These are phyloP conservation scores for Cutaneotrichosporon sp. DNA, from an alignment of 1,284 basidiomycete species.

Conservation along the genomic window DNA sequence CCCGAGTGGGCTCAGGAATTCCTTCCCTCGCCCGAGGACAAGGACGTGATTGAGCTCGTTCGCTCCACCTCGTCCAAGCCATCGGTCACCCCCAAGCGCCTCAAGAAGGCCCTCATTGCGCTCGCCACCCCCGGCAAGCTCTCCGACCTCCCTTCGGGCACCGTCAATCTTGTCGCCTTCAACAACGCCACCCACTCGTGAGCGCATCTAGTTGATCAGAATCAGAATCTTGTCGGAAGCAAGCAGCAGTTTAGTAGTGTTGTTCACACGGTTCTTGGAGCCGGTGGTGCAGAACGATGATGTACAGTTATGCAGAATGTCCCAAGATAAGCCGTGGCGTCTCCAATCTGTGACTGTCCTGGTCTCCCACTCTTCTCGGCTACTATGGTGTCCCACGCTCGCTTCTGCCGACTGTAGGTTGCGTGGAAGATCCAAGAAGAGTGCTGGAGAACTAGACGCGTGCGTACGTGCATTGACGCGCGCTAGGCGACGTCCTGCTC, in stretches of 20 bases:
- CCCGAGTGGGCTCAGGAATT: conserved; percentile 36
- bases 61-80: conserved; percentile 31
- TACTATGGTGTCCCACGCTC: too few species aligned
- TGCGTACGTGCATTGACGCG: too few species aligned
- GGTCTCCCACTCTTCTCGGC: not conserved
- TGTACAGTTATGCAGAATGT: conserved; percentile 8
- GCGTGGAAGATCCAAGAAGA: too few species aligned
- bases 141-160: conserved; percentile 47
- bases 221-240: conserved; percentile 22
- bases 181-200: conserved; percentile 65
- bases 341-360: not conserved
- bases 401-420: too few species aligned
- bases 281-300: not conserved
- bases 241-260: conserved; percentile 5
- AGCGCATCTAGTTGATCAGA: conserved; percentile 1
- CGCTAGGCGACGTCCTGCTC: too few species aligned
- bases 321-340: too few species aligned
- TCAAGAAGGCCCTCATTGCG: conserved; percentile 68
- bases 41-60: conserved; percentile 26
- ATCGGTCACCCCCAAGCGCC: conserved; percentile 58
- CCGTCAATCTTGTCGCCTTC: conserved; percentile 69
- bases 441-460: too few species aligned
- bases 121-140: conserved; percentile 60
- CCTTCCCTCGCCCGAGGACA: conserved; percentile 41
- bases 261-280: not conserved